These are phyloP conservation scores for Danielia reshetovae DNA, from an alignment of 805 yeast genomes.

Conservation along the genomic window DNA sequence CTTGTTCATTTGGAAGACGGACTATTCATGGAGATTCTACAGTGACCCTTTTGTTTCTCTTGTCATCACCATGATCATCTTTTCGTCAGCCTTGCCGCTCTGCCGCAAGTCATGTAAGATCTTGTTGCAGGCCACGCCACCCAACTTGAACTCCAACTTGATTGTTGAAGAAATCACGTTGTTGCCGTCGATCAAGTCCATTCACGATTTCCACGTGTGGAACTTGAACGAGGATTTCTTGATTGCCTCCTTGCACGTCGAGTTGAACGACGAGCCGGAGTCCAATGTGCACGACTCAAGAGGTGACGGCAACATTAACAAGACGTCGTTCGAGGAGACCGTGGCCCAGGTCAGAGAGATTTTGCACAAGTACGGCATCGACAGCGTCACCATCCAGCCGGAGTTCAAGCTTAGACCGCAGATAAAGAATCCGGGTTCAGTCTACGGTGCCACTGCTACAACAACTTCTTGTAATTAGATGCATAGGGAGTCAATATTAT, in stretches of 20 bases:
- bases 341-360: conserved; percentile 75
- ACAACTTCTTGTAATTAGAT: conserved; percentile 8
- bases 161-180: conserved; percentile 65
- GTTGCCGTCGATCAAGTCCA: conserved; percentile 71
- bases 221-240: conserved; percentile 81
- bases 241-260: conserved; percentile 87
- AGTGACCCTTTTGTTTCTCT: conserved; percentile 85
- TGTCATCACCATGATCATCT: conserved; percentile 81
- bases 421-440: conserved; percentile 8
- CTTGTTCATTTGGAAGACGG: conserved; percentile 88
- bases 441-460: conserved; percentile 30
- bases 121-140: conserved; percentile 88
- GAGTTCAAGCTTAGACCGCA: conserved; percentile 55
- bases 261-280: conserved; percentile 38
- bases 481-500: background rate
- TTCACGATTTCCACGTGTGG: conserved; percentile 97
- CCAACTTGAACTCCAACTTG: conserved; percentile 69
- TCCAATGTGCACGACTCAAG: conserved; percentile 30
- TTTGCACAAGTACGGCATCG: conserved; percentile 80
- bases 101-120: conserved; percentile 85
- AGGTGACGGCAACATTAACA: conserved; percentile 48
- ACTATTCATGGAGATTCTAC: conserved; percentile 81
- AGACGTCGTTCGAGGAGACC: conserved; percentile 50
- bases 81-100: conserved; percentile 86
- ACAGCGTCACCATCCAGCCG: conserved; percentile 94